Base-by-base conservation (phyloP, 208 protist species). In the Leishmania major region DNA sequence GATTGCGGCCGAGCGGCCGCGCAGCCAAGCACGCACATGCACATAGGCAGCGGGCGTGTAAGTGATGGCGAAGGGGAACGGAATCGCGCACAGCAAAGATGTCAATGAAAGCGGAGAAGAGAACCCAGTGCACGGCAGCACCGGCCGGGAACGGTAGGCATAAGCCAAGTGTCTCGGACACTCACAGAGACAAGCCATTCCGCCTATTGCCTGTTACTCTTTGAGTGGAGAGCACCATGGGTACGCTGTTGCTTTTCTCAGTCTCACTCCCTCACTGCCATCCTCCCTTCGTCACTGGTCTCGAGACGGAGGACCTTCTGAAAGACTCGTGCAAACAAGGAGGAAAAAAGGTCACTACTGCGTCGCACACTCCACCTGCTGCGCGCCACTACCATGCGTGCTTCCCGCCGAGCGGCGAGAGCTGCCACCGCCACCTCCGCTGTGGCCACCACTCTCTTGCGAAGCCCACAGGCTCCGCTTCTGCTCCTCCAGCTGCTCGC, bases 401-500 rank as follows among this genome's bases (percentile, higher is more conserved):
- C 80, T 79, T 40, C 83, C 81, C 13, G 66, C 31, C 2, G 78
- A 28, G 13, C 81, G 79, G 60, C 85, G 85, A 25, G 79, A 80
- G 69, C 84, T 70, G 43, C 87, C 80, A 73, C 88, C 81, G 49
- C 89, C 75, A 51, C 86, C 49, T 51, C 85, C 86, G 70, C 71
- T 53, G 74, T 60, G 47, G 60, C 87, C 75, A 25, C 84, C 87
- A 70, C 86, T 82, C 62, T 94, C 87, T 64, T 93, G 88, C 17
- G 90, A 76, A 31, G 86, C 87, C 93, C 95, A 98, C 28, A 90
- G 83, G 2, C 87, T 87, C 1, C 87, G 89, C 84, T 96, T 95
- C 78, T 94, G 84, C 69, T 96, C 90, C 69, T 96, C 93, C 25
- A 98, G 77, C 80, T 98, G 89, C 78, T 94, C 87, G 1, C 85